Base-by-base conservation (phyloP, 192 early-diverging fungal genomes). In the Gamsiella multidivaricata region DNA sequence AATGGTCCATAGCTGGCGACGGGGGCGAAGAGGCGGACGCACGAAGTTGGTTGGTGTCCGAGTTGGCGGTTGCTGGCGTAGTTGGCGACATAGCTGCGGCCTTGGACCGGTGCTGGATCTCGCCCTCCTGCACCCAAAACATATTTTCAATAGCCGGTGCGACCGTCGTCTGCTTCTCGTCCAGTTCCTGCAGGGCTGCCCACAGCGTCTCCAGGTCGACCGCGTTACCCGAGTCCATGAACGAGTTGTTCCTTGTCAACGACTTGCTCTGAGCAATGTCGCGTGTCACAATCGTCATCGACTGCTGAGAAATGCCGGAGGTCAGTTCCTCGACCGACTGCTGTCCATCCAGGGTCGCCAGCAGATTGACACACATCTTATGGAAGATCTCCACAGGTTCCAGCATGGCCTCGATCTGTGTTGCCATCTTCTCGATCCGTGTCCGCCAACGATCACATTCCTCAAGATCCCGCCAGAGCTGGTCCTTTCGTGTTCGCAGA, bases 101-200 rank as follows among this genome's bases (percentile, higher is more conserved):
- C 23, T 68, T 69, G 53, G 60, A 52, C 3, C 74, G 56, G 23
- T 68, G 65, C 31, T 78, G 66, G 41, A 78, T 69, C 54, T 78
- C 74, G 39, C 74, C 74, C 17, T 78, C 74, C 26, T 78, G 74
- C 11, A 78, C 74, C 74, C 74, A 78, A 37, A 78, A 69, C 65
- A 78, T 78, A 36, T 78, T 78, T n/a, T 78, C 74, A 31, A 78
- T 69, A 1, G 65, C 65, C 0, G 74, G 74, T 0, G 54, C 45
- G 2, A 69, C 57, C 54, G 52, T 57, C 14, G n/a, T 64, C 37
- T 78, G 74, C 39, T 78, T 78, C 43, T 78, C 74, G 12, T 78
- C 74, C 20, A 78, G 54, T 23, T 78, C 74, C 37, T 78, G 74
- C 2, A 78, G 58, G 5, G 66, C 59, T 3, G 65, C 50, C 47